These are phyloP conservation scores for Mycena galericulata DNA, from an alignment of 768 basidiomycete species.

Conservation along the genomic window DNA sequence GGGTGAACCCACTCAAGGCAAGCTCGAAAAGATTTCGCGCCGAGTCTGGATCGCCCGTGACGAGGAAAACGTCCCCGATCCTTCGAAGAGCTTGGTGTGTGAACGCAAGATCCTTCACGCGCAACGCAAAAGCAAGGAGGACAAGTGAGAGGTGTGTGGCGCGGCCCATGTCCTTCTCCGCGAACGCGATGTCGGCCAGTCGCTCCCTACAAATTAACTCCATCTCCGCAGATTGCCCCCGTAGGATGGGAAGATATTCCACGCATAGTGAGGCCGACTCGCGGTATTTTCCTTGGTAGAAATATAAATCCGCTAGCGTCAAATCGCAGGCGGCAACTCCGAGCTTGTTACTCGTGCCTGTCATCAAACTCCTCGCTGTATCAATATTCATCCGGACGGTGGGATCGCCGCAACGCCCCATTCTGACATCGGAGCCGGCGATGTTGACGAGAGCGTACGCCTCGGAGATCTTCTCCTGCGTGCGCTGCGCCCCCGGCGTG, in stretches of 20 bases:
- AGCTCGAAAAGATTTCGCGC: neutral
- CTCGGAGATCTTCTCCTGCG: slow-evolving; percentile 14
- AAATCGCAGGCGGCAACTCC: neutral
- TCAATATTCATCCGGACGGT: neutral
- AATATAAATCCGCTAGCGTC: too few species aligned
- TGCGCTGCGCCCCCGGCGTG: neutral
- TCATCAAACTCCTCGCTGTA: neutral
- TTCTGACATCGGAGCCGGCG: neutral
- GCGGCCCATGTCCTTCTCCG: neutral
- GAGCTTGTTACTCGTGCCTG: slow-evolving; percentile 1
- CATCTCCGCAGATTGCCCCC: too few species aligned
- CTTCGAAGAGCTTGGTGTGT: slow-evolving; percentile 12
- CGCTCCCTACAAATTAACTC: too few species aligned
- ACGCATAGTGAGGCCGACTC: too few species aligned
- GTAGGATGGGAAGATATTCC: too few species aligned
- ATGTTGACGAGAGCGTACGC: slow-evolving; percentile 10
- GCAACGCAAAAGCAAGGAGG: neutral
- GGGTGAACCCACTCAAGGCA: slow-evolving; percentile 10
- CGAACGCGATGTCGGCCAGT: slow-evolving; percentile 4
- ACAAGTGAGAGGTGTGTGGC: neutral
- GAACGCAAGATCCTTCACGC: neutral
- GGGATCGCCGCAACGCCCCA: slow-evolving; percentile 4
- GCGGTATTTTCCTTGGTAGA: too few species aligned
- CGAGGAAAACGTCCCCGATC: neutral
- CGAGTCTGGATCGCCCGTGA: neutral